Conservation (phyloP, 768 basidiomycete genomes). For the Mycena rosella region DNA sequence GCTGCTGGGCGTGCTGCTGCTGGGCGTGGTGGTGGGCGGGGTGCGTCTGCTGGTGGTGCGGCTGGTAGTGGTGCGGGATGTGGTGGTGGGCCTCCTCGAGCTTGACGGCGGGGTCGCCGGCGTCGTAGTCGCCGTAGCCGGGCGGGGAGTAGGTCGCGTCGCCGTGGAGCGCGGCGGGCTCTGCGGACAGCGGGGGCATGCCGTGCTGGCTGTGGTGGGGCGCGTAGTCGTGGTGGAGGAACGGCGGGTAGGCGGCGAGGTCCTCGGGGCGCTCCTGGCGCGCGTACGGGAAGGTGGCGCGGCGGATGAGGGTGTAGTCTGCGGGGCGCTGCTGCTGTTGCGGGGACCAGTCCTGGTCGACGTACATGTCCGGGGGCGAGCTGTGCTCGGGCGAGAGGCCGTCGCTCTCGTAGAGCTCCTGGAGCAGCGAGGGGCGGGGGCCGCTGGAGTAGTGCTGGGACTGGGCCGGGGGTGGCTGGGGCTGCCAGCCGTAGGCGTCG, state of each 20-base stretch:
- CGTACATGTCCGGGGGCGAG: constrained; percentile 47
- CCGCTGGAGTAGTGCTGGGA: constrained; percentile 40
- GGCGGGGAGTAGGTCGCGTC: constrained; percentile 51
- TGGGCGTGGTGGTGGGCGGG: constrained; percentile 63
- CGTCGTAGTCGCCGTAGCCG: constrained; percentile 58
- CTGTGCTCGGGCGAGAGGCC: constrained; percentile 54
- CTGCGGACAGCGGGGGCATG: constrained; percentile 47
- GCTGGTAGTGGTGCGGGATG: constrained; percentile 68
- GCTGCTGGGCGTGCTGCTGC: constrained; percentile 53
- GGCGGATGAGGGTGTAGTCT: constrained; percentile 66
- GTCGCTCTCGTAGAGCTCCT: constrained; percentile 79
- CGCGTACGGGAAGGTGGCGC: constrained; percentile 83
- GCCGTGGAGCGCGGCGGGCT: constrained; percentile 48
- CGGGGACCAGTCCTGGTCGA: constrained; percentile 40
- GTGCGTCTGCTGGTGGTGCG: constrained; percentile 56
- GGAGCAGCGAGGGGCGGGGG: constrained; percentile 66
- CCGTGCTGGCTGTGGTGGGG: constrained; percentile 36
- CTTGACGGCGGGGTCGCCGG: constrained; percentile 65
- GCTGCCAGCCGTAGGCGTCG: constrained; percentile 29
- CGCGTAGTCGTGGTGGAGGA: constrained; percentile 53
- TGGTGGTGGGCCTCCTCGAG: constrained; percentile 79
- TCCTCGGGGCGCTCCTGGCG: constrained; percentile 75
- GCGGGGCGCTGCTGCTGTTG: constrained; percentile 39
- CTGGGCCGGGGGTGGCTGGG: constrained; percentile 33
- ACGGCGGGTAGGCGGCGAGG: constrained; percentile 54